Base-by-base conservation (phyloP, 1,139 yeast genomes). In the Debaryomyces sp. region DNA sequence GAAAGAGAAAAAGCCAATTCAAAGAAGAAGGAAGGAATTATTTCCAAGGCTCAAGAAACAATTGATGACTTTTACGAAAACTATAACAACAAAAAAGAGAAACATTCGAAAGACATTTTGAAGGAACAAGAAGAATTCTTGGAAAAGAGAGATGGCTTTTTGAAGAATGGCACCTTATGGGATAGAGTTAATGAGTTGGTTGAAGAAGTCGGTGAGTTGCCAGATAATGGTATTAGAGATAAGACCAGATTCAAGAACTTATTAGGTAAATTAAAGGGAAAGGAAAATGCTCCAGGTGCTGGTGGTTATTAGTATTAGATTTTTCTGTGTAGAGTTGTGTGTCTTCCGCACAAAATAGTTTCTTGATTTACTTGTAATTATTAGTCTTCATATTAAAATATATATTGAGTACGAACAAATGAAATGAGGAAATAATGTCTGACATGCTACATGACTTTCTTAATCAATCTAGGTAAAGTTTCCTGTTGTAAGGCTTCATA, bases 31-130 rank as follows among this genome's bases (percentile, higher is more conserved):
- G 75, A 77, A 41, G 92, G 86, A 53, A 79, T 90, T 51, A 78
- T 87, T 49, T 78, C 81, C 44, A 85, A 86, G 54, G 99, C 99
- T n/a, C 82, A 85, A 61, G 83, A 84, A 64, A 85, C 94, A 47
- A 85, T 92, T 61, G 97, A 94, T 66, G 97, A 89, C 57, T 94
- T 94, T 70, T 95, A 95, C 70, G 97, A 91, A 59, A 87, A 87
- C 64, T 95, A 95, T 77, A 91, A 90, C 71, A 76, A 79, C 63
- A 94, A 94, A 73, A 89, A 85, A 70, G 96, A 90, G 49, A 81
- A 81, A 55, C 82, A 83, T 48, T 75, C 87, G 52, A 84, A 81
- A 54, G 80, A 82, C 51, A 86, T 89, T 7, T 75, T 75, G 63
- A 74, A 80, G 50, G 87, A 84, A 55, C 90, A 89, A 59, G 89